Evolutionary conservation across 257 asterid species (phyloP), one percentile per base, ranked within the genome.

Genomic region (Echites panduratus): DNA sequence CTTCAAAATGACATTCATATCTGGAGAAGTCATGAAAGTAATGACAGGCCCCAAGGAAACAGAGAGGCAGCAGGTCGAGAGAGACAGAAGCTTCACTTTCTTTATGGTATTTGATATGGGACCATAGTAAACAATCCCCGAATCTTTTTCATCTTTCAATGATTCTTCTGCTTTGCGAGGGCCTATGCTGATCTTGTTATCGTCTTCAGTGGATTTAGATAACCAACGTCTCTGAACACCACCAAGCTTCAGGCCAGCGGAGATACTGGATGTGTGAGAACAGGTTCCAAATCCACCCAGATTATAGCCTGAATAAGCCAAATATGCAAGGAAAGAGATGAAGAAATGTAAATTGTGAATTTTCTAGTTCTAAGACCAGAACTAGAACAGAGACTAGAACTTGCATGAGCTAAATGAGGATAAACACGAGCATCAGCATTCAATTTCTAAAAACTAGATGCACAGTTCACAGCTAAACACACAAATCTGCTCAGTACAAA

Each of bases 11-110:
- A 95, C 92, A 19, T 95, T 90, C 79, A 87, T 78, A 81, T 74
- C 96, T 0, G 89, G 86, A 43, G 98, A 87, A 45, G 98, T 84
- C 99, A 95, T 91, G 90, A 95, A 95, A 50, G 97, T 95, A 82
- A 95, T 76, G 57, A 95, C 95, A 3, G 98, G 99, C 29, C 99
- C 98, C 65, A 95, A 76, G 10, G 98, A 92, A 32, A 90, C 93
- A 0, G 99, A 95, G 56, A 95, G 90, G 81, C 97, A 92, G 85
- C 97, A 95, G 43, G 99, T 88, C 66, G 99, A 95, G 53, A 95
- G 96, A 8, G 99, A 95, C 71, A 92, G 92, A 62, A 95, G 95
- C 82, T 95, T 95, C 84, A 90, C 98, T 80, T 90, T 92, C 89
- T 90, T 95, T 72, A 95, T 83, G 16, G 97, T 88, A 74, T 27